A percentile compares a stretch with the other conserved stretches of the same genome.
Evolutionary conservation across 148 eudicot genomes (phyloP).

Genomic region (Chenopodium formosanum): DNA sequence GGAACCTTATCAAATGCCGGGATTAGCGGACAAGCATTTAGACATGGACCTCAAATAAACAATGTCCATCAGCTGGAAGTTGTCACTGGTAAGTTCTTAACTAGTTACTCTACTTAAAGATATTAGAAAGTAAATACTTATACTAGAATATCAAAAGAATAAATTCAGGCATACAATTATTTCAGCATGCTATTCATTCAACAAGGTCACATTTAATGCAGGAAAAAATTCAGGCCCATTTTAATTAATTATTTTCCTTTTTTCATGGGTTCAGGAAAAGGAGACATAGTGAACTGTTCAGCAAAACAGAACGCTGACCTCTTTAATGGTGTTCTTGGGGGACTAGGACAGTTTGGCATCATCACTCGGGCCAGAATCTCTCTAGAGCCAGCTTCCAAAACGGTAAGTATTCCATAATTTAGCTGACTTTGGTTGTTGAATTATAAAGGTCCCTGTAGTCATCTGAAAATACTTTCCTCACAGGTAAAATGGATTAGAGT

Average conservation of each 20-base stretch:
- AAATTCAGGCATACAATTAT: background rate
- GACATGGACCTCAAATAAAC: constrained; percentile 86
- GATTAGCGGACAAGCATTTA: constrained; percentile 89
- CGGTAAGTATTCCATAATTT: constrained; percentile 37
- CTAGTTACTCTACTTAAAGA: background rate
- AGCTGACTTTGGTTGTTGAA: constrained; percentile 6
- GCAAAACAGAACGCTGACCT: constrained; percentile 69
- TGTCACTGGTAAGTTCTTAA: constrained; percentile 65
- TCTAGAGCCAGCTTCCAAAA: constrained; percentile 69
- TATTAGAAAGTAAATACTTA: background rate
- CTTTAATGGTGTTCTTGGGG: constrained; percentile 86
- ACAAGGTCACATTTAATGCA: background rate
- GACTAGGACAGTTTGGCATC: constrained; percentile 93
- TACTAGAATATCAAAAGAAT: background rate
- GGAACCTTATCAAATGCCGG: constrained; percentile 97
- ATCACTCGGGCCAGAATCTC: constrained; percentile 80
- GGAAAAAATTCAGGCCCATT: background rate
- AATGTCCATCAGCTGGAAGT: constrained; percentile 82
- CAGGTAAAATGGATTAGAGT: constrained; percentile 97
- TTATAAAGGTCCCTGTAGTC: constrained; percentile 16
- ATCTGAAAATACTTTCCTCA: constrained; percentile 8
- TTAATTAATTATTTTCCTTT: background rate
- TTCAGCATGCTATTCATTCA: background rate
- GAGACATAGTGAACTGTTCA: constrained; percentile 71
- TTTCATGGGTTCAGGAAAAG: constrained; percentile 60